A percentile compares a stretch with the other conserved stretches of the same genome.
These are phyloP conservation scores for Papiliotrema laurentii DNA, from an alignment of 1,284 basidiomycete genomes.

Conservation along the genomic window DNA sequence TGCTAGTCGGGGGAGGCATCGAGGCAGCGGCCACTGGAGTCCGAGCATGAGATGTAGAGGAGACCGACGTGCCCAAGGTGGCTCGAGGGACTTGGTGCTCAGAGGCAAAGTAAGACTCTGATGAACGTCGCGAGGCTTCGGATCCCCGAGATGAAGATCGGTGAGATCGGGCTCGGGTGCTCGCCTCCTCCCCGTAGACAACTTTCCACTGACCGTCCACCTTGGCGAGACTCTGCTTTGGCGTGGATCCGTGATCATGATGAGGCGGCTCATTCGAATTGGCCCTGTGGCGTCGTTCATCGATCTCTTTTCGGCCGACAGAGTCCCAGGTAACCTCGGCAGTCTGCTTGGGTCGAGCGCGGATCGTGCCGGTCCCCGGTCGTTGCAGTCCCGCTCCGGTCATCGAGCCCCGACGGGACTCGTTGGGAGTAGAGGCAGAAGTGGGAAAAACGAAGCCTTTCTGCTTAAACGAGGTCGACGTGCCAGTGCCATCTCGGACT, in stretches of 20 bases:
- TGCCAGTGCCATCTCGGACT: constrained; percentile 20
- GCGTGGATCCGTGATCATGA: constrained; percentile 21
- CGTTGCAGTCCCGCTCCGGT: constrained; percentile 10
- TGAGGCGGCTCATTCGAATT: too few species aligned
- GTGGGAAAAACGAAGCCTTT: constrained; percentile 22
- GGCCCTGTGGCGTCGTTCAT: too few species aligned
- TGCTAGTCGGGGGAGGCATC: constrained; percentile 13
- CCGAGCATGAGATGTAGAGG: constrained; percentile 6
- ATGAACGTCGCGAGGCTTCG: constrained; percentile 7
- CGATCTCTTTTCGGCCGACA: constrained; percentile 32
- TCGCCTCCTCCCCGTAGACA: too few species aligned
- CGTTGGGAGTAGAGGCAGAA: constrained; percentile 5
- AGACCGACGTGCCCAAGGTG: neutral
- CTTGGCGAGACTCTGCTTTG: constrained; percentile 35
- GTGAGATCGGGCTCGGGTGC: constrained; percentile 1
- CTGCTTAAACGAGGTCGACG: constrained; percentile 18
- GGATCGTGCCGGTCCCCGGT: constrained; percentile 24
- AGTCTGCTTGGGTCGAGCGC: constrained; percentile 18
- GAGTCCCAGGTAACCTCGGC: constrained; percentile 36
- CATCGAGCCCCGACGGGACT: constrained; percentile 6
- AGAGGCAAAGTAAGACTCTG: constrained; percentile 5
- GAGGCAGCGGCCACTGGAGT: constrained; percentile 8
- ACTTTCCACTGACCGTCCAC: constrained; percentile 35
- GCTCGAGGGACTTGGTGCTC: constrained; percentile 1
- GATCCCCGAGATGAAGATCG: constrained; percentile 6